Conservation (phyloP, 2,329 filamentous ascomycete genomes). For the Bipolaris victoriae region DNA sequence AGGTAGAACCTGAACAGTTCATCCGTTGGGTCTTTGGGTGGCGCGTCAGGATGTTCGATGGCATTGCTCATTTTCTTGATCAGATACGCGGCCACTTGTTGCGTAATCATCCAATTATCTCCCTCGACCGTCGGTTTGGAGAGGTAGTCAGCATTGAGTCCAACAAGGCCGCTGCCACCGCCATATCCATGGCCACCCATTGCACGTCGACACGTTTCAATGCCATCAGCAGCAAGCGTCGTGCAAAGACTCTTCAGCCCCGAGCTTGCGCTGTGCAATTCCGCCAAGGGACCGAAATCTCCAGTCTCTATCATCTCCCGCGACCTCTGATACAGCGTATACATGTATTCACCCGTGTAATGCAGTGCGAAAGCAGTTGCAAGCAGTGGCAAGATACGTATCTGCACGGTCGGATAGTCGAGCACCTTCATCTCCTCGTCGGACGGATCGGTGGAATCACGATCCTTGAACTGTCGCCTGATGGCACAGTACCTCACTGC, state of each 20-base stretch:
- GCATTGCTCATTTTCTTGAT: conserved; percentile 60
- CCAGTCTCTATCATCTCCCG: conserved; percentile 57
- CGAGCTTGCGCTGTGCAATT: conserved; percentile 61
- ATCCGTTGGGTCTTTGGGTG: conserved; percentile 50
- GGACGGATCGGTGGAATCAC: conserved; percentile 49
- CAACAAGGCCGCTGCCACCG: conserved; percentile 59
- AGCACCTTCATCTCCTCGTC: conserved; percentile 55
- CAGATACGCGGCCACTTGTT: conserved; percentile 58
- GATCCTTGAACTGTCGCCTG: conserved; percentile 58
- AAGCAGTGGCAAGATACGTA: conserved; percentile 60
- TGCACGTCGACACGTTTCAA: conserved; percentile 60
- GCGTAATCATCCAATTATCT: conserved; percentile 65
- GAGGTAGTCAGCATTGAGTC: conserved; percentile 59
- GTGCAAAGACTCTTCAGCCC: conserved; percentile 62
- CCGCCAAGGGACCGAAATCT: conserved; percentile 57
- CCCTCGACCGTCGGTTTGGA: conserved; percentile 63
- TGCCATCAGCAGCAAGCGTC: conserved; percentile 60
- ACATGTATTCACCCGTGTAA: conserved; percentile 58
- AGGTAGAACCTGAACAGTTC: conserved; percentile 52
- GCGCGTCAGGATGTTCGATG: conserved; percentile 40
- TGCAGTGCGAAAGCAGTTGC: conserved; percentile 60
- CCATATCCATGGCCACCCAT: conserved; percentile 63
- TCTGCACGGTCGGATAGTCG: conserved; percentile 62
- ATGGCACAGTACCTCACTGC: conserved; percentile 59
- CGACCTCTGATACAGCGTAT: conserved; percentile 55